These are phyloP conservation scores for Neopestalotiopsis clavispora DNA, from an alignment of 2,329 filamentous ascomycete species.

Conservation along the genomic window DNA sequence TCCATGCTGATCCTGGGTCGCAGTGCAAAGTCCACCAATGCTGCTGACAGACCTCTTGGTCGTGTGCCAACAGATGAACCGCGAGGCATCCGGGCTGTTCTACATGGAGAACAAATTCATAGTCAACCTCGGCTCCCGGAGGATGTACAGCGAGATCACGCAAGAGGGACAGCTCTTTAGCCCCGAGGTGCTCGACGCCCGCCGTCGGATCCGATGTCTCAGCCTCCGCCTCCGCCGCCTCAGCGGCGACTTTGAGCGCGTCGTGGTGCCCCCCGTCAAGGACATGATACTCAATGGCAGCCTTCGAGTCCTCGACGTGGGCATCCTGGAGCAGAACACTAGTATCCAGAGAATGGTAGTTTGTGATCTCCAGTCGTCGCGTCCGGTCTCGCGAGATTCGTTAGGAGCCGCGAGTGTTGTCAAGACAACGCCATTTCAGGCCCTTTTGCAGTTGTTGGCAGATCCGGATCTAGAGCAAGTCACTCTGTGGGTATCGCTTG, in stretches of 20 bases:
- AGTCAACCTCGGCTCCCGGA: constrained; percentile 34
- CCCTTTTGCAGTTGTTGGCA: constrained; percentile 45
- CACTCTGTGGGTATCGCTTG: constrained; percentile 41
- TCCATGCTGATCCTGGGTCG: neutral
- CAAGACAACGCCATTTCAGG: constrained; percentile 34
- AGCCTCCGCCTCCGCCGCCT: constrained; percentile 32
- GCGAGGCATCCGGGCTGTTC: constrained; percentile 37
- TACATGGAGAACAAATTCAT: constrained; percentile 34
- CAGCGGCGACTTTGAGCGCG: constrained; percentile 35
- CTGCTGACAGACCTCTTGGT: constrained; percentile 28
- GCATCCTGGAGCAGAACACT: constrained; percentile 27
- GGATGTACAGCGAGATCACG: constrained; percentile 31
- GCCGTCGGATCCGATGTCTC: constrained; percentile 33
- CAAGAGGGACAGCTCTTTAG: constrained; percentile 34
- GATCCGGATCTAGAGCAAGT: constrained; percentile 50
- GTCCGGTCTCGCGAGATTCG: constrained; percentile 12
- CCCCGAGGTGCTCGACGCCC: constrained; percentile 30
- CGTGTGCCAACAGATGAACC: constrained; percentile 37
- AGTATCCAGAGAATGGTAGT: neutral
- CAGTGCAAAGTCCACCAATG: neutral
- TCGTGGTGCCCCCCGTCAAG: constrained; percentile 31
- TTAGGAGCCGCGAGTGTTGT: constrained; percentile 24
- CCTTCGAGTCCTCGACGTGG: constrained; percentile 30
- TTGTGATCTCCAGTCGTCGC: neutral
- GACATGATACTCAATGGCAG: constrained; percentile 36